Conservation (phyloP, 164 flowering plant genomes). For the Magnolia changhungtana region DNA sequence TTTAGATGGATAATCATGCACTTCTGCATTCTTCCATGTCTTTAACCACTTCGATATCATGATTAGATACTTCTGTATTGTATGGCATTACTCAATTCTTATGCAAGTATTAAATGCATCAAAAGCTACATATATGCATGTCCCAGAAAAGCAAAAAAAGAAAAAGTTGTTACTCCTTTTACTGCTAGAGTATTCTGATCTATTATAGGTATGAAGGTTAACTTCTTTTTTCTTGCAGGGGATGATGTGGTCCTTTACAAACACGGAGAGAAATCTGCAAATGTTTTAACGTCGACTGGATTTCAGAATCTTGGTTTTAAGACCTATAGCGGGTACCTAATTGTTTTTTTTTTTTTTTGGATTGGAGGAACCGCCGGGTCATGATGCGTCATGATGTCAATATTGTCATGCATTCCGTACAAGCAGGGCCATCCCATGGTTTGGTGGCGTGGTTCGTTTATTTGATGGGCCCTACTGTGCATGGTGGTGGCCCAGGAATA, state of each 20-base stretch:
- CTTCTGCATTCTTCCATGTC: too few relatives aligned
- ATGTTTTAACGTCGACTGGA: conserved; percentile 41
- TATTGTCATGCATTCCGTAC: background rate
- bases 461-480: background rate
- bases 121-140: too few relatives aligned
- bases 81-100: too few relatives aligned
- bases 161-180: too few relatives aligned
- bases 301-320: conserved; percentile 50
- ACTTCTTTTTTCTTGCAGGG: conserved; percentile 27
- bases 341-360: background rate
- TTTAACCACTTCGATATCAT: too few relatives aligned
- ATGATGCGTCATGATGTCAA: background rate
- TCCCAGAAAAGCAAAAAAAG: too few relatives aligned
- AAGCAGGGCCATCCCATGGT: background rate
- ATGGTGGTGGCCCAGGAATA: too few relatives aligned
- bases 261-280: conserved; percentile 60
- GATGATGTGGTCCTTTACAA: conserved; percentile 62
- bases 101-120: too few relatives aligned
- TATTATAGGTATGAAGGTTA: background rate
- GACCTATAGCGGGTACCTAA: conserved; percentile 60
- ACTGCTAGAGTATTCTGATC: too few relatives aligned
- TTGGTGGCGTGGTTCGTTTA: background rate
- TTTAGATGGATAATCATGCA: too few relatives aligned
- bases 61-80: too few relatives aligned
- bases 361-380: background rate